Conservation (phyloP, 2,329 filamentous ascomycete genomes). For the Hypoxylon sp. region DNA sequence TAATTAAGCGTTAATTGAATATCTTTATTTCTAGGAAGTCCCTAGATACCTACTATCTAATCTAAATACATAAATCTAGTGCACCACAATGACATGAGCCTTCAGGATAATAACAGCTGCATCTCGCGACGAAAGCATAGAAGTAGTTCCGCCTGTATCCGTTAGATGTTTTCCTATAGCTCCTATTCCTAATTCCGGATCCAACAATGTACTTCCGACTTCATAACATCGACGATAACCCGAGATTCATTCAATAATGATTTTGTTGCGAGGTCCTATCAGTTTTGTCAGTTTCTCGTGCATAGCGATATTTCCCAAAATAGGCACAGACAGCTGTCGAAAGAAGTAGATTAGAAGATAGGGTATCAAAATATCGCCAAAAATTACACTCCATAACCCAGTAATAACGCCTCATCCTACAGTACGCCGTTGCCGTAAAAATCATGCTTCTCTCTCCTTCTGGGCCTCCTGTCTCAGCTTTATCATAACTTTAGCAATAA, state of each 20-base stretch:
- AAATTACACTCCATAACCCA: background rate
- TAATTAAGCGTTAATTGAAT: too few relatives aligned
- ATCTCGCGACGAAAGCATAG: too few relatives aligned
- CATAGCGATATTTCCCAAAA: background rate
- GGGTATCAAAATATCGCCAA: constrained; percentile 14
- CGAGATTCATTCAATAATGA: background rate
- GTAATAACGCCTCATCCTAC: background rate
- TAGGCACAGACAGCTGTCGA: background rate
- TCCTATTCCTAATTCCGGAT: background rate
- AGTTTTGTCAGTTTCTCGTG: too few relatives aligned
- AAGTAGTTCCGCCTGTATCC: too few relatives aligned
- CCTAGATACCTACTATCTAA: too few relatives aligned
- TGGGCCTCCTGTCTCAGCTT: constrained; percentile 33
- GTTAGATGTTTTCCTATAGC: too few relatives aligned
- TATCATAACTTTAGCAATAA: constrained; percentile 33
- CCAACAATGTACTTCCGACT: background rate
- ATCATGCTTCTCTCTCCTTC: constrained; percentile 18
- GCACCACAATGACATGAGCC: too few relatives aligned
- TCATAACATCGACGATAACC: background rate
- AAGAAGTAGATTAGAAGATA: background rate
- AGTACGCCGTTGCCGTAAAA: background rate
- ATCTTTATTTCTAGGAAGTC: too few relatives aligned
- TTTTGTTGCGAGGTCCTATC: background rate
- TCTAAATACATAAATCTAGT: too few relatives aligned
- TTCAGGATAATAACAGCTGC: too few relatives aligned